Percentiles rank a stretch among this genome's conserved stretches.
Conservation (phyloP, 805 yeast genomes). For the Zygotorulaspora florentina region DNA sequence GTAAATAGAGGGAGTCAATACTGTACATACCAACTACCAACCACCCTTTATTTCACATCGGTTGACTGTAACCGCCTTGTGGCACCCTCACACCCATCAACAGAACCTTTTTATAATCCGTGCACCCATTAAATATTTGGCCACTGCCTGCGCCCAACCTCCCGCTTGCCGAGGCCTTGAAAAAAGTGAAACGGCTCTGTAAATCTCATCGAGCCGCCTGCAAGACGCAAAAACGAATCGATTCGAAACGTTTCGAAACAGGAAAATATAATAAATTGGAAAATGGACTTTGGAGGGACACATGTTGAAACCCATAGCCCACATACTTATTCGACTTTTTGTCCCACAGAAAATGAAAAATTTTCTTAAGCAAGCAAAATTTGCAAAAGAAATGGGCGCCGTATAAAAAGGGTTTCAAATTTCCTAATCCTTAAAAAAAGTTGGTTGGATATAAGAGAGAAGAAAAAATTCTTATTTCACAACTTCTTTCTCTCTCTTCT, state of each 20-base stretch:
- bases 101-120: not conserved
- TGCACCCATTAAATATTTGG: not conserved
- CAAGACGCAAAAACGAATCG: slow-evolving; percentile 1
- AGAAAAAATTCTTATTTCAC: slow-evolving; percentile 3
- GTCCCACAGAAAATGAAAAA: slow-evolving; percentile 2
- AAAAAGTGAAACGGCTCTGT: too few relatives aligned
- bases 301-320: not conserved
- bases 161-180: not conserved
- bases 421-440: not conserved
- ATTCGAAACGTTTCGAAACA: slow-evolving; percentile 1
- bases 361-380: slow-evolving; percentile 2
- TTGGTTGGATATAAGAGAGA: slow-evolving; percentile 10
- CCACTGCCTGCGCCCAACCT: not conserved
- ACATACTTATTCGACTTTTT: not conserved
- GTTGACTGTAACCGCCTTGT: not conserved
- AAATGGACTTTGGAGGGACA: not conserved
- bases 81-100: not conserved
- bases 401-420: slow-evolving; percentile 4
- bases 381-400: slow-evolving; percentile 2
- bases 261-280: slow-evolving; percentile 1
- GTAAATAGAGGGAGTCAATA: not conserved
- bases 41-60: not conserved
- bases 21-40: not conserved
- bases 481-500: slow-evolving; percentile 1
- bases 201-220: not conserved